Base-by-base conservation (phyloP, 1,139 yeast genomes). In the Cylindricascospora bacillispora region DNA sequence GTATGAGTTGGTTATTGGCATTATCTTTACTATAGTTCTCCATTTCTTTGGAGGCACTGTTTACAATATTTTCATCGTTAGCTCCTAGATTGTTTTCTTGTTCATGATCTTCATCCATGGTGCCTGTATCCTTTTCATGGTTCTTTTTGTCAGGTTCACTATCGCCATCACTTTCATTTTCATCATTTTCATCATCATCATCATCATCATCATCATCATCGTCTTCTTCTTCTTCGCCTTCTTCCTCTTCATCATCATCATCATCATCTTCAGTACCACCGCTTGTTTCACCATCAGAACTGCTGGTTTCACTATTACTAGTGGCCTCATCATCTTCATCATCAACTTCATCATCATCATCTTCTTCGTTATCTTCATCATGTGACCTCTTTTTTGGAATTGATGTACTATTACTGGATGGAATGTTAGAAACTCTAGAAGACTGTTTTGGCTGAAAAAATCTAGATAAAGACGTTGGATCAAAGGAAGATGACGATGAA, bases 391-490 rank as follows among this genome's bases (percentile, higher is more conserved):
- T 45, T 22, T 36, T 39, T n/a, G 50, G 50, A 13, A 45, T 33
- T 13, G 25, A n/a, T n/a, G 35, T 28, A 10, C 30, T 26, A 22
- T 32, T 36, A 4, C 40, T 31, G 9, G 31, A 20, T 6, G 39
- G 35, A 6, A 41, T 31, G 4, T 39, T 26, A 4, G 41, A 24
- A 13, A 33, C 32, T 16, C 45, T 33, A 9, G 43, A 28, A 2
- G 43, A 52, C 22, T 49, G 52, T 34, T 43, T 47, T 2, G 57
- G 56, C 32, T 54, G 58, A 35, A 54, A 54, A 34, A 54, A 54
- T 30, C 49, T 45, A 4, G 57, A 52, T 29, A 52, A 33, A 3
- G 58, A 51, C 2, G 51, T 43, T 12, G 57, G 57, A 34, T 54
- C 57, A 39, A 54, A 52, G 1, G 52, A 38, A 7, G 36, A 20